A percentile compares a stretch with the other conserved stretches of the same genome.
These are phyloP conservation scores for Tilletia indica DNA, from an alignment of 1,284 basidiomycete species.

Conservation along the genomic window DNA sequence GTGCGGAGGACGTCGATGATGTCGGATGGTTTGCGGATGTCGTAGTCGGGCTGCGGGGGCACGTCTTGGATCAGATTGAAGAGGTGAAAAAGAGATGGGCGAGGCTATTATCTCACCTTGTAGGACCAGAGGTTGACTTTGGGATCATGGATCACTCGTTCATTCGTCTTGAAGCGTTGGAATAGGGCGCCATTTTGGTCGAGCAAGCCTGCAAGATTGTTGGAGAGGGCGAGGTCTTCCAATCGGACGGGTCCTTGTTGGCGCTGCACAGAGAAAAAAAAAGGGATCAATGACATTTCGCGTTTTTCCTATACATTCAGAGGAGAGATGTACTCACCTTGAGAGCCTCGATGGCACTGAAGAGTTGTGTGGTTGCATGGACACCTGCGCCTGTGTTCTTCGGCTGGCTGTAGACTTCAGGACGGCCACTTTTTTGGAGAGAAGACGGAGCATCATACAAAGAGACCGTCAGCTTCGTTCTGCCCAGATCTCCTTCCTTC, in stretches of 20 bases:
- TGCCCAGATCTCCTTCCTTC: no score
- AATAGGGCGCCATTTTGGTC: conserved; percentile 4
- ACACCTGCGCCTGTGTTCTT: conserved; percentile 75
- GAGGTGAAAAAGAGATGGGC: no score
- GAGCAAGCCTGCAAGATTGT: conserved; percentile 63
- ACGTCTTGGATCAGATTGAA: neutral
- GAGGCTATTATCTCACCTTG: conserved; percentile 62
- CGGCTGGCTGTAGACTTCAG: conserved; percentile 71
- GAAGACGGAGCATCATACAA: no score
- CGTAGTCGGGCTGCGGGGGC: conserved; percentile 73
- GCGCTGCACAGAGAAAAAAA: conserved; percentile 58
- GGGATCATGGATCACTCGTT: conserved; percentile 62
- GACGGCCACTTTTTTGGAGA: neutral
- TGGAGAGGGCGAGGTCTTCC: conserved; percentile 77
- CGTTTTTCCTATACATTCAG: no score
- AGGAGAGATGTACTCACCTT: conserved; percentile 57
- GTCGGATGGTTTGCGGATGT: conserved; percentile 76
- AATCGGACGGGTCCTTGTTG: conserved; percentile 76
- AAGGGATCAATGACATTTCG: neutral
- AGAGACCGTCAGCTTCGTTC: no score
- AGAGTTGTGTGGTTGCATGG: conserved; percentile 80
- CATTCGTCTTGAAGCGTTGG: conserved; percentile 13
- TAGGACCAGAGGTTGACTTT: conserved; percentile 82
- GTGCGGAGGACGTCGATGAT: conserved; percentile 70
- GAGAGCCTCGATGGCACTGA: conserved; percentile 77